A percentile compares a stretch with the other conserved stretches of the same genome.
Evolutionary conservation across 148 eudicot species (phyloP).

Genomic region (Linanthus parryae): DNA sequence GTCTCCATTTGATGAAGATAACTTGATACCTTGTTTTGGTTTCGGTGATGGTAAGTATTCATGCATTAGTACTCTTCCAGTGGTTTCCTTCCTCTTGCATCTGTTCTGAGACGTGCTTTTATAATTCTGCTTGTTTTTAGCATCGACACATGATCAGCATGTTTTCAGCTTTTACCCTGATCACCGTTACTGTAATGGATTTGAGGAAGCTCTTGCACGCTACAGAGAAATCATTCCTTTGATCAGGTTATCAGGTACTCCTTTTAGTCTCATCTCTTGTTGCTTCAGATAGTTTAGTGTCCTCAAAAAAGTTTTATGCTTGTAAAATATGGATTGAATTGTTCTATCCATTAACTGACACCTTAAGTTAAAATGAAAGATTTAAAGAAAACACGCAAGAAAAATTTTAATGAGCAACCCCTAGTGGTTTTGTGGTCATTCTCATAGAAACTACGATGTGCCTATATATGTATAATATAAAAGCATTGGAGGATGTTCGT

Average conservation of each 20-base stretch:
- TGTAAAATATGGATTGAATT: too few species aligned
- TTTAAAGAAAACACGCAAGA: too few species aligned
- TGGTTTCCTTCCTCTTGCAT: background rate
- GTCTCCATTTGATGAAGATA: constrained; percentile 84
- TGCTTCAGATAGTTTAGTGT: too few species aligned
- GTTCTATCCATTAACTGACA: too few species aligned
- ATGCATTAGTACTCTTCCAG: background rate
- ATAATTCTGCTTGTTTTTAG: constrained; percentile 20
- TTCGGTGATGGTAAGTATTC: constrained; percentile 74
- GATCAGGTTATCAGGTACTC: constrained; percentile 67
- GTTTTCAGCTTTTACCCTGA: constrained; percentile 78
- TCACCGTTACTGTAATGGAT: constrained; percentile 60
- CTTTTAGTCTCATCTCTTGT: too few species aligned
- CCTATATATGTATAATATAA: too few species aligned
- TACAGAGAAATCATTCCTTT: constrained; percentile 57
- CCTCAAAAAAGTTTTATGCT: too few species aligned
- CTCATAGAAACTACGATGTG: too few species aligned
- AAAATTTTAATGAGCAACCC: too few species aligned
- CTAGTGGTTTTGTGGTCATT: too few species aligned
- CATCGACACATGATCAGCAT: constrained; percentile 52
- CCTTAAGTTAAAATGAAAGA: too few species aligned
- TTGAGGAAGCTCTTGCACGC: constrained; percentile 77
- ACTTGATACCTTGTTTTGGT: constrained; percentile 82
- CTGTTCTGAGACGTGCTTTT: background rate
- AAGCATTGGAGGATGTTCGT: too few species aligned